These are phyloP conservation scores for Glycine soja DNA, from an alignment of 306 rosid genomes.

Conservation along the genomic window DNA sequence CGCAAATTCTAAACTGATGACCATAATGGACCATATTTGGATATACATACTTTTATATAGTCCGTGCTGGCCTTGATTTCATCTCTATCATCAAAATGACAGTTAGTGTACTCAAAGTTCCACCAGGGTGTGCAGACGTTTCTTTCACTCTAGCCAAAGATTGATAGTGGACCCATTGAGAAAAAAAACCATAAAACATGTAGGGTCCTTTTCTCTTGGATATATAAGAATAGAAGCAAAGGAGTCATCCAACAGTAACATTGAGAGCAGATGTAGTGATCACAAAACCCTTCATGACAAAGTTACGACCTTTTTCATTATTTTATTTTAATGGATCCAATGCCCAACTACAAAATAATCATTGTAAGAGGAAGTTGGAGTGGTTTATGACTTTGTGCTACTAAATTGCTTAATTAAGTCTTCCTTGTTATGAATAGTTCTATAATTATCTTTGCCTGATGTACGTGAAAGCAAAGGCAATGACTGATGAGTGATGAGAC, in stretches of 20 bases:
- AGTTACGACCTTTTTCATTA: constrained; percentile 46
- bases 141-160: constrained; percentile 47
- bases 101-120: constrained; percentile 28
- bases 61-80: constrained; percentile 4
- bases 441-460: constrained; percentile 4
- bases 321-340: constrained; percentile 49
- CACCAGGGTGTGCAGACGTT: constrained; percentile 43
- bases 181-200: background rate
- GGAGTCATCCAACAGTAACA: constrained; percentile 36
- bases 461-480: constrained; percentile 20
- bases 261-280: constrained; percentile 49
- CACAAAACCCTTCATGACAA: constrained; percentile 55
- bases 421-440: constrained; percentile 18
- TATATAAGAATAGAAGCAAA: constrained; percentile 44
- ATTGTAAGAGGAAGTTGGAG: constrained; percentile 36
- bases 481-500: background rate
- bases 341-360: constrained; percentile 45
- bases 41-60: background rate
- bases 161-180: constrained; percentile 33
- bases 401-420: constrained; percentile 33
- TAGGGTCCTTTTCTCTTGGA: constrained; percentile 31
- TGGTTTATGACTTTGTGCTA: constrained; percentile 23
- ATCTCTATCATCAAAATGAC: constrained; percentile 31
- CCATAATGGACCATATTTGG: constrained; percentile 21
- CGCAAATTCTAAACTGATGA: background rate